Evolutionary conservation across 805 yeast genomes (phyloP), one percentile per base, ranked within the genome.

Genomic region (Yamadazyma tumulicola): DNA sequence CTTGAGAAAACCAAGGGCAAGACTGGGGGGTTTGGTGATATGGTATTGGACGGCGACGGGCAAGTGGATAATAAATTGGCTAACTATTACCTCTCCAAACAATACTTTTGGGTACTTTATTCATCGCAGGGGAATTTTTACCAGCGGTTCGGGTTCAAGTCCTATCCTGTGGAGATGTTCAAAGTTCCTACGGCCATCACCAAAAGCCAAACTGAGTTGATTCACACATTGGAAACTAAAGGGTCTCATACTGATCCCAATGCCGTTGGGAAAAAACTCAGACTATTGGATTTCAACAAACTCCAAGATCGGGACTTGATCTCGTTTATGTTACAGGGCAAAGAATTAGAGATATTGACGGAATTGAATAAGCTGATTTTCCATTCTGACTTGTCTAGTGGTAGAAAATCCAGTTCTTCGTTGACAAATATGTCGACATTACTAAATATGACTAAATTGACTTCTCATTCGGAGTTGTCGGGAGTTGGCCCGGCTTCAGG

Each of bases 101-200:
- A 61, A 36, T 65, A 61, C 42, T 54, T 61, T 31, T 66, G 71
- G 71, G 47, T 45, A 26, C 66, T 86, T 33, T 85, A 85, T 67
- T 81, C 91, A 42, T 93, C 81, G 31, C 76, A 84, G 14, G 91
- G 84, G 11, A 71, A 67, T 20, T 85, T 72, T 46, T 87, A 87
- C 54, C 60, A 67, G 23, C 61, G 67, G 42, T 75, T 81, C 43
- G 95, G 89, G 0, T 83, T 74, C 50, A 59, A 61, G 32, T 37
- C 47, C 1, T 60, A 47, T 38, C 68, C 69, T 0, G 19, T 60
- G 9, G 64, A 62, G 28, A 56, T 64, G 31, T 64, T 56, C 41
- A 43, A 46, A 34, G 37, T 64, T n/a, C 68, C 67, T 4, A 24
- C 41, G 2, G 30, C 51, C 4, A 25, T 52, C 4, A 31, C 47